These are phyloP conservation scores for Myriosclerotinia scirpicola DNA, from an alignment of 2,329 filamentous ascomycete genomes.

Conservation along the genomic window DNA sequence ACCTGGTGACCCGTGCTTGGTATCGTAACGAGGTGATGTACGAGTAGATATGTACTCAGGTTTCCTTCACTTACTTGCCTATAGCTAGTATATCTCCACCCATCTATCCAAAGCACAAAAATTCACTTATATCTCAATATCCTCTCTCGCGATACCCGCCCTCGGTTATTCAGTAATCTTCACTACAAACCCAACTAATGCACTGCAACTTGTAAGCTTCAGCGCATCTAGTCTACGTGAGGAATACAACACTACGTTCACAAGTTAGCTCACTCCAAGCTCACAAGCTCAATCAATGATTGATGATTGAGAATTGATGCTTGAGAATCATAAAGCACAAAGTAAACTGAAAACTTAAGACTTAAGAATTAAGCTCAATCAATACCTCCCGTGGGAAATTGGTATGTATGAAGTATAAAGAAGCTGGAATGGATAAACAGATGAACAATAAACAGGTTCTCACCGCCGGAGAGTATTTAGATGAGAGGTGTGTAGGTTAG, in stretches of 20 bases:
- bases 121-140: too few relatives aligned
- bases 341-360: too few relatives aligned
- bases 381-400: neutral
- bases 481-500: too few relatives aligned
- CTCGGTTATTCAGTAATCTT: too few relatives aligned
- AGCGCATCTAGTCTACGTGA: neutral
- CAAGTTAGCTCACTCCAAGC: neutral
- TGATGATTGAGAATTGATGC: neutral
- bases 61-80: neutral
- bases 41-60: neutral
- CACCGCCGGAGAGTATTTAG: slow-evolving; percentile 12
- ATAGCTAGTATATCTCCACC: too few relatives aligned
- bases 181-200: too few relatives aligned
- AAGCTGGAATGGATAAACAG: too few relatives aligned
- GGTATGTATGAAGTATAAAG: neutral
- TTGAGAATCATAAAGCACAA: neutral
- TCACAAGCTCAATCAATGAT: neutral
- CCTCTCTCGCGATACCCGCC: too few relatives aligned
- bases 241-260: neutral
- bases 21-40: neutral
- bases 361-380: neutral
- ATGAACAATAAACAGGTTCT: neutral
- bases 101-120: neutral
- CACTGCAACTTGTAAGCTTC: too few relatives aligned
- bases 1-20: neutral